A percentile compares a stretch with the other conserved stretches of the same genome.
phyloP scores from a whole-genome alignment of 352 stramenopile species.

The Phytophthora sansomeana region DNA sequence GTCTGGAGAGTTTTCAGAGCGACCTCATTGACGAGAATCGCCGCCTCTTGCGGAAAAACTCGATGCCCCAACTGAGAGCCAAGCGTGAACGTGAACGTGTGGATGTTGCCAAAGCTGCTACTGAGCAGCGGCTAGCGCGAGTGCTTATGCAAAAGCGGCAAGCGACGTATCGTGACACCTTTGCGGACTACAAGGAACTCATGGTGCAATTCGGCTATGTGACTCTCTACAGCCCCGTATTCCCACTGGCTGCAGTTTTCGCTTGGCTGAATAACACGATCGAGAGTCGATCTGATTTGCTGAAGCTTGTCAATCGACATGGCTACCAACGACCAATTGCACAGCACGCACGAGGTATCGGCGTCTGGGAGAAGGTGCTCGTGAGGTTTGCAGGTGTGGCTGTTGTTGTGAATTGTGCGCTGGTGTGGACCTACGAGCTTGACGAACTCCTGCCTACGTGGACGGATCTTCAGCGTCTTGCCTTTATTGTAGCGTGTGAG shows the following conservation, averaged over 20 bases:
- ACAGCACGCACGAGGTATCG: constrained; percentile 92
- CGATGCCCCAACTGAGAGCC: constrained; percentile 10
- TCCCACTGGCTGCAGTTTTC: constrained; percentile 92
- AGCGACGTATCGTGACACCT: constrained; percentile 69
- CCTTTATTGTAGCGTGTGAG: constrained; percentile 70
- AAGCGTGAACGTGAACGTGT: constrained; percentile 23
- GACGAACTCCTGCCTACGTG: constrained; percentile 56
- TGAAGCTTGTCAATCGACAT: constrained; percentile 92
- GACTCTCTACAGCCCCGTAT: constrained; percentile 91
- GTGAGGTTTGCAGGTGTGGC: constrained; percentile 93
- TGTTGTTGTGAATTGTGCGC: constrained; percentile 93
- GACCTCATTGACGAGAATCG: constrained; percentile 11
- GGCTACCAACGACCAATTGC: constrained; percentile 88
- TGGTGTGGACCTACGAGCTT: constrained; percentile 88
- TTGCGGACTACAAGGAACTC: constrained; percentile 81
- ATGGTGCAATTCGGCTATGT: constrained; percentile 95
- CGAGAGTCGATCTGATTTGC: constrained; percentile 92
- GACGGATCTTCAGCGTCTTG: constrained; percentile 68
- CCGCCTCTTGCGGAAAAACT: constrained; percentile 11
- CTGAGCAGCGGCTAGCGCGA: constrained; percentile 53
- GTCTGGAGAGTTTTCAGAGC: constrained; percentile 25
- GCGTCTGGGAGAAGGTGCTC: constrained; percentile 93
- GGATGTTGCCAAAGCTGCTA: constrained; percentile 34
- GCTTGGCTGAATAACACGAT: constrained; percentile 92
- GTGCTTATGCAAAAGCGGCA: constrained; percentile 72